Evolutionary conservation across 176 grass and related monocot genomes (phyloP).

Genomic region (Eleusine indica): DNA sequence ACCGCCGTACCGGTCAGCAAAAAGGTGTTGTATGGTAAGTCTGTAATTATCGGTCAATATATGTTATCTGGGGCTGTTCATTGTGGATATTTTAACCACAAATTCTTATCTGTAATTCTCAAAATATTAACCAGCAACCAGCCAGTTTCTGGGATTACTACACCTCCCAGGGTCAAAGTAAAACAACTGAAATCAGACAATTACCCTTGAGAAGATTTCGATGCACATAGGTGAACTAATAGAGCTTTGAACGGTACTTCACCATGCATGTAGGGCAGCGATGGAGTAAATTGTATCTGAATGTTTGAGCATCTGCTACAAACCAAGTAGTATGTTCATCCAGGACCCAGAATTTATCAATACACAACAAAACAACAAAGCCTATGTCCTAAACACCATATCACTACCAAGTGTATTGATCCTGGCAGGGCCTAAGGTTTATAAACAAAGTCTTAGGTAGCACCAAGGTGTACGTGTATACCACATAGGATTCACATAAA

Average conservation of each 20-base stretch:
- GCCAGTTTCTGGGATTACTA: background rate
- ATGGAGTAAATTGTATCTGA: background rate
- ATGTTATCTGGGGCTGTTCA: background rate
- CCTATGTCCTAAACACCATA: background rate
- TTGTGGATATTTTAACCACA: background rate
- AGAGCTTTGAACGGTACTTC: background rate
- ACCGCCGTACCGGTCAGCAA: background rate
- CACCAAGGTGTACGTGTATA: background rate
- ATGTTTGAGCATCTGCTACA: background rate
- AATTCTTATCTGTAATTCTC: background rate
- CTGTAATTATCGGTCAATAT: background rate
- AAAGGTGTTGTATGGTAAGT: background rate
- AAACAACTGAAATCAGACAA: background rate
- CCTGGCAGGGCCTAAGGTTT: constrained; percentile 10
- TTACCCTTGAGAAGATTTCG: background rate
- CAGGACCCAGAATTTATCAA: background rate
- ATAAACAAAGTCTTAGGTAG: background rate
- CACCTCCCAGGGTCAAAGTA: background rate
- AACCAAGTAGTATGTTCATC: constrained; percentile 1
- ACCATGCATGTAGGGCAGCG: background rate
- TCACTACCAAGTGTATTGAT: background rate
- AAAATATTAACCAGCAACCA: background rate
- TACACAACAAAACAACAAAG: background rate
- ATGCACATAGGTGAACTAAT: background rate
- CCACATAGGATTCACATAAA: constrained; percentile 9